Percentiles rank a stretch among this genome's conserved stretches.
These are phyloP conservation scores for Hygrocybe punicea DNA, from an alignment of 768 basidiomycete genomes.

Conservation along the genomic window DNA sequence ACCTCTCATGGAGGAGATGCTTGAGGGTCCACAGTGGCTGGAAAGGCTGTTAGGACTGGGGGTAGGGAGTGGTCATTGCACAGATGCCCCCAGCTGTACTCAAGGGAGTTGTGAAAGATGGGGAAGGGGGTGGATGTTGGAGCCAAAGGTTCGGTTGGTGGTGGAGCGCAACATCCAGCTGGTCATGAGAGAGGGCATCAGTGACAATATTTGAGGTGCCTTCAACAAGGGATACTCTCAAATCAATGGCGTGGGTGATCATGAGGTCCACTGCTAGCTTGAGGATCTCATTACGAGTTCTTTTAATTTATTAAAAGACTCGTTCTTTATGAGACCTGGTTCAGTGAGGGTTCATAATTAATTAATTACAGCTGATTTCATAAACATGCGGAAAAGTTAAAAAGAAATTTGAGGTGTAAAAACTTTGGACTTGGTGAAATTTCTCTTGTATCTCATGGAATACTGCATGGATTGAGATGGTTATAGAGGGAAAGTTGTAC, in stretches of 20 bases:
- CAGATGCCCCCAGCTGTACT: conserved; percentile 17
- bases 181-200: conserved; percentile 13
- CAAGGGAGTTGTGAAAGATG: conserved; percentile 17
- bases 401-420: too few species aligned
- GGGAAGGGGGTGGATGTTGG: conserved; percentile 7
- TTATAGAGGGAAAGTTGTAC: too few species aligned
- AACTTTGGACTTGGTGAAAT: too few species aligned
- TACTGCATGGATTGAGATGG: too few species aligned
- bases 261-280: conserved; percentile 10
- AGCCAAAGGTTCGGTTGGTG: too few species aligned
- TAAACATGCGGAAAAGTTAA: too few species aligned
- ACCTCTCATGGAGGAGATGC: conserved; percentile 26
- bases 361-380: too few species aligned
- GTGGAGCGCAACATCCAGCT: not conserved
- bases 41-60: conserved; percentile 29
- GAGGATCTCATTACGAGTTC: conserved; percentile 24
- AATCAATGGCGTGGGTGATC: conserved; percentile 3
- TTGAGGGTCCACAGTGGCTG: conserved; percentile 32
- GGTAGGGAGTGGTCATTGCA: conserved; percentile 6
- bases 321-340: too few species aligned
- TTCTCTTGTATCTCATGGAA: too few species aligned
- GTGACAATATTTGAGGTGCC: conserved; percentile 16
- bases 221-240: conserved; percentile 15
- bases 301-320: too few species aligned
- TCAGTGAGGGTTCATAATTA: too few species aligned